Conservation (phyloP, 2,329 filamentous ascomycete genomes). For the Monosporascus sp. region DNA sequence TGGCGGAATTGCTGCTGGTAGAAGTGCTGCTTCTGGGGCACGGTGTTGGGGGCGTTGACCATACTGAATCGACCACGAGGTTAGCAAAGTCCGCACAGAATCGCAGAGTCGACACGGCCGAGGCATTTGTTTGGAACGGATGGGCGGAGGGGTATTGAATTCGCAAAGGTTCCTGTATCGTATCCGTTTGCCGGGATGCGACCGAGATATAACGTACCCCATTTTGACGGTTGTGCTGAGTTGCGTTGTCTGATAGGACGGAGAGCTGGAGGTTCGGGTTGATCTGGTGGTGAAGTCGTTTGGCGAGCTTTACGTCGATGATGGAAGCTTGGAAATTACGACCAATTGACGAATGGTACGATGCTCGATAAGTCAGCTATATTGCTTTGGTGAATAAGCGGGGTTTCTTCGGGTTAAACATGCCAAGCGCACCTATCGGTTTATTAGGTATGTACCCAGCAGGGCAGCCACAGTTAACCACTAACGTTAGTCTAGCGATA, state of each 20-base stretch:
- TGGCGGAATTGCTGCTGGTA: constrained; percentile 69
- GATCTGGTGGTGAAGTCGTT: constrained; percentile 16
- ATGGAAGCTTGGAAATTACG: background rate
- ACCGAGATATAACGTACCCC: constrained; percentile 19
- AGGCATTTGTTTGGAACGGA: background rate
- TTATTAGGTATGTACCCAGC: background rate
- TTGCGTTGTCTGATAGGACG: constrained; percentile 9
- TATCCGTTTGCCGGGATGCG: too few relatives aligned
- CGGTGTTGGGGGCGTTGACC: constrained; percentile 70
- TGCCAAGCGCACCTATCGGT: too few relatives aligned
- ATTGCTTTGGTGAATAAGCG: background rate
- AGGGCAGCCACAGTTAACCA: too few relatives aligned
- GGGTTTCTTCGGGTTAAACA: background rate
- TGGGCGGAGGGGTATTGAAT: too few relatives aligned
- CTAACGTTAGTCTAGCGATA: too few relatives aligned
- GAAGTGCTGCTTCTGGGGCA: constrained; percentile 67
- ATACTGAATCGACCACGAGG: constrained; percentile 34
- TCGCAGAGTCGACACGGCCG: background rate
- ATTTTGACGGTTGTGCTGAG: constrained; percentile 14
- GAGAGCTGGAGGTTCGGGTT: constrained; percentile 8
- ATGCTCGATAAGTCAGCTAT: background rate
- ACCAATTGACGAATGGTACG: background rate
- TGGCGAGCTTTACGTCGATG: background rate
- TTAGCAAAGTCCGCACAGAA: background rate
- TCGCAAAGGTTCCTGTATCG: too few relatives aligned